phyloP scores from a whole-genome alignment of 768 basidiomycete species.

The Pholiota molesta region DNA sequence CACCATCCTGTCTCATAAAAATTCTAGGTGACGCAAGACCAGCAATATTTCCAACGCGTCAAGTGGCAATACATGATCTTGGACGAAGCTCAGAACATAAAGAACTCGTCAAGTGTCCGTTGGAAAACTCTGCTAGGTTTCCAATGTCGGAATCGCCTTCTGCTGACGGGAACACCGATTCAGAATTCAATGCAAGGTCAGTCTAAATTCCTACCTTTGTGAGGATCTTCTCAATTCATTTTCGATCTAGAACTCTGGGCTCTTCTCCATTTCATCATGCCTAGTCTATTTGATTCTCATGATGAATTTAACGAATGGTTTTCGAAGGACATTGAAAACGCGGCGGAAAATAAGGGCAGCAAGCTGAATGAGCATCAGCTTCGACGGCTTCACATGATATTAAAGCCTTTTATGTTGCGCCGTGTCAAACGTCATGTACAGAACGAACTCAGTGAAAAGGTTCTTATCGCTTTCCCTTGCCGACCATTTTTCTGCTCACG shows the following conservation, averaged over 20 bases:
- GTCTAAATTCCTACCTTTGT: conserved; percentile 16
- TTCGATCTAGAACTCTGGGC: conserved; percentile 87
- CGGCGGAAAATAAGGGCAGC: conserved; percentile 86
- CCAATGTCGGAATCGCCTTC: conserved; percentile 91
- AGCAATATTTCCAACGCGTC: conserved; percentile 95
- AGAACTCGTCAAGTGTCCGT: conserved; percentile 92
- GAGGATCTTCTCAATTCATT: not conserved
- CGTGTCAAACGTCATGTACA: conserved; percentile 99
- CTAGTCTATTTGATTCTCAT: conserved; percentile 96
- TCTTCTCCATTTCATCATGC: conserved; percentile 99
- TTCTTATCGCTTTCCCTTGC: conserved; percentile 11
- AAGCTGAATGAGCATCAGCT: conserved; percentile 95
- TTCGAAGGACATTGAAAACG: conserved; percentile 98
- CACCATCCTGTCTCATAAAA: not conserved
- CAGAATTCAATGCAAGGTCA: conserved; percentile 99
- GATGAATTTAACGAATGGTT: conserved; percentile 99
- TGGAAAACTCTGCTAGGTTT: conserved; percentile 98
- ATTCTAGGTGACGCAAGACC: conserved; percentile 86
- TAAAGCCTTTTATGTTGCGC: conserved; percentile 98
- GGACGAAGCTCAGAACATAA: conserved; percentile 99
- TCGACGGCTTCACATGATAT: conserved; percentile 94
- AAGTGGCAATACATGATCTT: conserved; percentile 99
- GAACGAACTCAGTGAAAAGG: conserved; percentile 99
- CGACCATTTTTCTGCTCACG: not conserved
- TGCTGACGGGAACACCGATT: conserved; percentile 97